Evolutionary conservation across 2,329 filamentous ascomycete genomes (phyloP).

Genomic region (Coleophoma crateriformis): DNA sequence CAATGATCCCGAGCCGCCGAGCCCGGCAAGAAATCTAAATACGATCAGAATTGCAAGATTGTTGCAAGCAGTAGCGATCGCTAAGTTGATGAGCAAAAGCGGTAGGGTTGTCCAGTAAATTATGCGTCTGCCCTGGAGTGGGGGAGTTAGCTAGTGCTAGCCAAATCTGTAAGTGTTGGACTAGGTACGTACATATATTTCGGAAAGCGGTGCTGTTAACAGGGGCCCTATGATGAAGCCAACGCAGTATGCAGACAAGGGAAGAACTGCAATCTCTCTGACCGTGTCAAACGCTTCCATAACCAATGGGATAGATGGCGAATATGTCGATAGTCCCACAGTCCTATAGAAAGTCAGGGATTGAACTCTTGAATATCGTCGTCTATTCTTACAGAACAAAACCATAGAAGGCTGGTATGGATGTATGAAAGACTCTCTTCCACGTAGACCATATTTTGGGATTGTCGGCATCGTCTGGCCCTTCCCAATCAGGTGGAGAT

Average conservation of each 20-base stretch:
- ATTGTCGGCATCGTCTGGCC: conserved; percentile 1
- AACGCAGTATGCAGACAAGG: too few relatives aligned
- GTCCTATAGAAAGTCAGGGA: conserved; percentile 9
- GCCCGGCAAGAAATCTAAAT: conserved; percentile 60
- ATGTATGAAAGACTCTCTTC: conserved; percentile 1
- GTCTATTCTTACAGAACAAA: conserved; percentile 1
- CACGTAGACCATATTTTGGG: conserved; percentile 1
- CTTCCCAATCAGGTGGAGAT: neutral
- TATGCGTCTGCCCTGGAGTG: conserved; percentile 51
- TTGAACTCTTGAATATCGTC: neutral
- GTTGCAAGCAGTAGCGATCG: conserved; percentile 48
- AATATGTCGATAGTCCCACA: conserved; percentile 34
- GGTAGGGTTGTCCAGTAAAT: conserved; percentile 55
- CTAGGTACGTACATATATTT: too few relatives aligned
- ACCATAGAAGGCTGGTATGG: conserved; percentile 1
- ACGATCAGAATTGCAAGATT: conserved; percentile 55
- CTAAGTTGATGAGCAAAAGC: conserved; percentile 55
- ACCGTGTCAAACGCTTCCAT: too few relatives aligned
- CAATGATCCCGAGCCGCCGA: conserved; percentile 43
- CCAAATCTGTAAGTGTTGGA: too few relatives aligned
- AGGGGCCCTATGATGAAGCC: too few relatives aligned
- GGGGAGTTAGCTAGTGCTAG: too few relatives aligned
- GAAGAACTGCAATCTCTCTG: too few relatives aligned
- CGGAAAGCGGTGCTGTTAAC: too few relatives aligned
- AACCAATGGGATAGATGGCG: conserved; percentile 10